Base-by-base conservation (phyloP, 352 stramenopile genomes). In the Phytophthora agathidicida region DNA sequence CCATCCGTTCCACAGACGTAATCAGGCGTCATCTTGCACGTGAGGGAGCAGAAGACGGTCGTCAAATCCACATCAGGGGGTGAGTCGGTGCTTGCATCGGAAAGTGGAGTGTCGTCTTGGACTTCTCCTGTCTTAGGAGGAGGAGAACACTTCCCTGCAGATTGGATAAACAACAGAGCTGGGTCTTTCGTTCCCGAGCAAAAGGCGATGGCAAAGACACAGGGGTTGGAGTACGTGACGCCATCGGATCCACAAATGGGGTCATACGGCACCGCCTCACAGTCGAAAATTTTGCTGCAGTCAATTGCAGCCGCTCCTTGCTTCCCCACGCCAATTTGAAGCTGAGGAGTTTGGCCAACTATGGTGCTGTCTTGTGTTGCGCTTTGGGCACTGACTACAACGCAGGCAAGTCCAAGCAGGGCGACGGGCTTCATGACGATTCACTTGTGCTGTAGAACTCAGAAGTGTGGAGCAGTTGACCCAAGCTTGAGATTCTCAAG, bases 1-100 rank as follows among this genome's bases (percentile, higher is more conserved):
- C 71, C 71, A 48, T 88, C 75, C 3, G 60, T 78, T n/a, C 77
- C 77, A 28, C 77, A 87, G 6, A 87, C 75, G 2, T 53, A 31
- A 17, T 79, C 63, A 20, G 44, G 70, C 46, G 53, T 63, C 37
- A 72, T 27, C 20, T 69, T 69, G 56, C 67, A 75, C 46, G 27
- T 75, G 27, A 75, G 46, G 4, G 59, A 63, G 39, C 67, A 75
- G 32, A 70, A 75, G 10, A 66, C 32, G 14, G 39, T 75, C 22
- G n/a, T 27, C 13, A 46, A 7, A n/a, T 73, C 64, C 2, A 65
- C 46, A 1, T 69, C 46, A 1, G 30, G 16, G 20, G 13, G 19
- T 6, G 9, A n/a, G 7, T 38, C 33, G 8, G 11, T 17, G 28
- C 9, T 41, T 7, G 35, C 7, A 44, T 53, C 31, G 11, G 24